Percentiles rank a stretch among this genome's conserved stretches.
Evolutionary conservation across 805 yeast genomes (phyloP).

Genomic region (Kazachstania martiniae): DNA sequence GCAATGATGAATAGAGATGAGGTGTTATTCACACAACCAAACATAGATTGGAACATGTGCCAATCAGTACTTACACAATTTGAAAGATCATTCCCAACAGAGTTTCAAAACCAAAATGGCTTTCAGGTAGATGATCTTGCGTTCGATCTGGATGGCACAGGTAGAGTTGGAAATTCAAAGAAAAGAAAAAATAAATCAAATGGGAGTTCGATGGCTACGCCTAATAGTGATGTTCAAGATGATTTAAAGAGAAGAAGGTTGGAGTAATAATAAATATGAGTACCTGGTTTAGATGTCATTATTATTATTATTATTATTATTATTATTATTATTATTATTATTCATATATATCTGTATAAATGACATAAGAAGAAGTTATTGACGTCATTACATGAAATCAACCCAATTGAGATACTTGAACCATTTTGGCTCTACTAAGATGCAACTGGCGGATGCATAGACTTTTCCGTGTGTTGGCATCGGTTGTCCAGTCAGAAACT

Average conservation of each 20-base stretch:
- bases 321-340: no score
- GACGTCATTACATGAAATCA: no score
- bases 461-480: constrained; percentile 4
- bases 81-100: constrained; percentile 25
- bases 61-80: constrained; percentile 23
- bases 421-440: constrained; percentile 84
- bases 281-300: no score
- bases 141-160: constrained; percentile 28
- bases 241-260: constrained; percentile 26
- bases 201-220: constrained; percentile 29
- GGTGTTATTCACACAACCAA: constrained; percentile 14
- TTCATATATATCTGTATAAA: no score
- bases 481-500: constrained; percentile 1
- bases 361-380: no score
- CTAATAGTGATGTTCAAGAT: constrained; percentile 24
- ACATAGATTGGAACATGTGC: constrained; percentile 25
- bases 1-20: constrained; percentile 20
- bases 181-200: constrained; percentile 24
- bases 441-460: constrained; percentile 55
- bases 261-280: no score
- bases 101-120: constrained; percentile 21
- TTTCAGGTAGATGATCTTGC: constrained; percentile 28
- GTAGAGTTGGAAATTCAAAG: constrained; percentile 13
- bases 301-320: no score
- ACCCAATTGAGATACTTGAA: constrained; percentile 58